Evolutionary conservation across 2,329 filamentous ascomycete species (phyloP), one percentile per base, ranked within the genome.

Genomic region (Beauveria caledonica): DNA sequence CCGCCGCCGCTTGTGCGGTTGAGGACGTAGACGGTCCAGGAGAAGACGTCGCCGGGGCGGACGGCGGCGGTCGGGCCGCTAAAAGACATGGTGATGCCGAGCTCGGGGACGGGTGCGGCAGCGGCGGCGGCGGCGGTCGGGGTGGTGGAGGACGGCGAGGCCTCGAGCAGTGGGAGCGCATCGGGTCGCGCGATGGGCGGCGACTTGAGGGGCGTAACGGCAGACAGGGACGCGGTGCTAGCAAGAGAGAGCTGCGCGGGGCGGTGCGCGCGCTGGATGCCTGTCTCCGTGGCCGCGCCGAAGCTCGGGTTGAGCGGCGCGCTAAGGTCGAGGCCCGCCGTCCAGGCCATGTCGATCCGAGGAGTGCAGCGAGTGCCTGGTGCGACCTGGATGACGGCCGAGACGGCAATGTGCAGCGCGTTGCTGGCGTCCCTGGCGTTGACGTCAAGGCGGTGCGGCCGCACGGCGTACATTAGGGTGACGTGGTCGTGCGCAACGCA

Each of bases 31-130:
- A 92, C 80, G 39, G 81, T 82, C 86, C 90, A 90, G 45, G 78
- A 76, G 70, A 94, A 92, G 54, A 85, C 77, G 50, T 89, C 80
- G 42, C 87, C 87, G 0, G 85, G 80, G 61, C 77, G 78, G 25
- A 90, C 77, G 58, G 80, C 77, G 23, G 73, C 68, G 13, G 72
- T 62, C 39, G 88, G 87, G 0, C 82, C 85, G 6, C 81, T 83
- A 68, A 94, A 87, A 45, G 87, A 91, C 74, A 93, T 85, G 40
- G 86, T 90, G 61, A 93, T 82, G 62, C 88, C 88, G 55, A 89
- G 83, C 62, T 87, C 81, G 3, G 81, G 80, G 44, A 84, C 70
- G 55, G 76, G 67, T 51, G 77, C 72, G 54, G 83, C 80, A 40
- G 71, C 72, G 64, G 73, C 75, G 45, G 27, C 15, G 60, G 71